Conservation (phyloP, 2,329 filamentous ascomycete genomes). For the Allantophomopsis lycopodina region DNA sequence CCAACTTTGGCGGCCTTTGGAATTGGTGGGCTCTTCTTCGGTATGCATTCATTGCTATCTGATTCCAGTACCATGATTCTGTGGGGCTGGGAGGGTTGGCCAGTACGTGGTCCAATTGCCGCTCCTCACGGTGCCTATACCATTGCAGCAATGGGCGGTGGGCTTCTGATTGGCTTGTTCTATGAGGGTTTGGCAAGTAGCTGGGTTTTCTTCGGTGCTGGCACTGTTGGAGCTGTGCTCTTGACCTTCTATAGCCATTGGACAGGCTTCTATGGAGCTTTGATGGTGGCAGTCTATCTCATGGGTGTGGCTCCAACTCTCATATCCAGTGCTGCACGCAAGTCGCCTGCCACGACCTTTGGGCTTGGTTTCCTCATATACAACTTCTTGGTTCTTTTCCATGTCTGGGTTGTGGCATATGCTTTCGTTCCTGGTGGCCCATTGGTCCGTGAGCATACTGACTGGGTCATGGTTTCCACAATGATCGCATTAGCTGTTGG, state of each 20-base stretch:
- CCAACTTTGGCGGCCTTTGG: constrained; percentile 61
- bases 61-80: constrained; percentile 98
- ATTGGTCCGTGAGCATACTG: constrained; percentile 82
- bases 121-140: constrained; percentile 85
- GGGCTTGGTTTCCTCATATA: constrained; percentile 83
- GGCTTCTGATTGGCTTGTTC: constrained; percentile 63
- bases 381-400: constrained; percentile 90
- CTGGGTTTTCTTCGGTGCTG: constrained; percentile 69
- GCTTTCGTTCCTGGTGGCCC: constrained; percentile 94
- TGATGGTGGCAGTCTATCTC: constrained; percentile 64
- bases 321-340: constrained; percentile 61
- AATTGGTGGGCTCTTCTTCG: constrained; percentile 75
- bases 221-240: constrained; percentile 65
- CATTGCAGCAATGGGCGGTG: constrained; percentile 73
- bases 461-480: constrained; percentile 83
- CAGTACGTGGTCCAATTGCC: constrained; percentile 74
- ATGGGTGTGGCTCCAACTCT: constrained; percentile 68
- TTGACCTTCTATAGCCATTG: constrained; percentile 70
- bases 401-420: constrained; percentile 97
- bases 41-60: constrained; percentile 80
- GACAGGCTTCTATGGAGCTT: constrained; percentile 77
- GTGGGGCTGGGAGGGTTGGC: constrained; percentile 97
- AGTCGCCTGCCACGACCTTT: constrained; percentile 68
- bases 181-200: constrained; percentile 56
- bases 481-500: constrained; percentile 79